A percentile compares a stretch with the other conserved stretches of the same genome.
phyloP scores from a whole-genome alignment of 345 rosid genomes.

The Hibiscus tridactylites region DNA sequence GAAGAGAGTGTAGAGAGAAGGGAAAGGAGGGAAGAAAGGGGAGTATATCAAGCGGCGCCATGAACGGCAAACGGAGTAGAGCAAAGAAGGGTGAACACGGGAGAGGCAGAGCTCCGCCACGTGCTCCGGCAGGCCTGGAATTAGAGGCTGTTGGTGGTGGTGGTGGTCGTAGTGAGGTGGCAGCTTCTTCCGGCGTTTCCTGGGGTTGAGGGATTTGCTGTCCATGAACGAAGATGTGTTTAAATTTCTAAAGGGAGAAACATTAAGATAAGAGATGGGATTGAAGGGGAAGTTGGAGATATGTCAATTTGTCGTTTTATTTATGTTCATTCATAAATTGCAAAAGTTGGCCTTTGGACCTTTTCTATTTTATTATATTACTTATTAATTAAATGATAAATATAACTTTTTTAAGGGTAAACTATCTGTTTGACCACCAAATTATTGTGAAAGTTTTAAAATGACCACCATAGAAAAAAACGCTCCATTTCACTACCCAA shows the following conservation, averaged over 20 bases:
- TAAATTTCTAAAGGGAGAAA: neutral
- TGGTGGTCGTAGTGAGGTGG: slow-evolving; percentile 1
- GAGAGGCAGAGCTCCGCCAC: slow-evolving; percentile 39
- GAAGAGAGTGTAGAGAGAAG: slow-evolving; percentile 35
- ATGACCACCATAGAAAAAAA: no score
- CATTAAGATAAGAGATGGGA: neutral
- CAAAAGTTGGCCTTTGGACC: neutral
- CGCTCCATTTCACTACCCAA: no score
- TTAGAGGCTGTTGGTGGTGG: slow-evolving; percentile 14
- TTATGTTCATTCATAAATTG: neutral
- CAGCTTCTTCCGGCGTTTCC: slow-evolving; percentile 24
- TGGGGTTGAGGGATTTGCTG: neutral
- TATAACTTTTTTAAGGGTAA: no score
- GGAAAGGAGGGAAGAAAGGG: slow-evolving; percentile 40
- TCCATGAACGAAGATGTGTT: neutral
- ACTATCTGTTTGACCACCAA: no score
- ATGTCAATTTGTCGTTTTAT: neutral
- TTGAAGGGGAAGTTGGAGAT: neutral
- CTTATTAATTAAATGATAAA: no score
- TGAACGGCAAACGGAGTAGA: slow-evolving; percentile 40
- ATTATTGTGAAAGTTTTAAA: no score
- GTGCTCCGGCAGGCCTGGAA: slow-evolving; percentile 47
- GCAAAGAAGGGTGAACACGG: slow-evolving; percentile 26
- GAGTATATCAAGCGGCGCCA: slow-evolving; percentile 50
- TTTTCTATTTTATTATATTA: no score